These are phyloP conservation scores for Polyporus arcularius DNA, from an alignment of 768 basidiomycete genomes.

Conservation along the genomic window DNA sequence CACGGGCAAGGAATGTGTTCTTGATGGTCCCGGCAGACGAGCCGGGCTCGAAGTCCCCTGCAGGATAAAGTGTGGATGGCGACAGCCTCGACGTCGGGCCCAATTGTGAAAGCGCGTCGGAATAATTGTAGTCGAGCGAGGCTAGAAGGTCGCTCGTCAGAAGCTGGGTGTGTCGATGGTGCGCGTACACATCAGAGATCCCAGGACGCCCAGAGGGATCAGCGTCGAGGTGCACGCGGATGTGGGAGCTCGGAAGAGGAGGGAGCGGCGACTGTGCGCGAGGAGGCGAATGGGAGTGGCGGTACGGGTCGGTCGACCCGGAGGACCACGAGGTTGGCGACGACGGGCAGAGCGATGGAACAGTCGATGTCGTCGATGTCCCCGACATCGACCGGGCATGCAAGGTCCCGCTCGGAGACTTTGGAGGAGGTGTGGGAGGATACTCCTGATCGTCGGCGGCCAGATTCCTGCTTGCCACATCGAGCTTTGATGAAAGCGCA, in stretches of 20 bases:
- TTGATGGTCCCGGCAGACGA: constrained; percentile 49
- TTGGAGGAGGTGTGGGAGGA: constrained; percentile 15
- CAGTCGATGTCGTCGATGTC: constrained; percentile 8
- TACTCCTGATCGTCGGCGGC: not conserved
- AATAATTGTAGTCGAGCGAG: constrained; percentile 28
- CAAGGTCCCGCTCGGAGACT: constrained; percentile 4
- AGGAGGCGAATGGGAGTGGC: constrained; percentile 6
- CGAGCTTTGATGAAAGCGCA: constrained; percentile 1
- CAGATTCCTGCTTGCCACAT: not conserved
- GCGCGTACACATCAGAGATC: constrained; percentile 7
- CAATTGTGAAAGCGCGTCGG: constrained; percentile 23
- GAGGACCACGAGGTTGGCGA: constrained; percentile 13
- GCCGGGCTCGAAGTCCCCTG: constrained; percentile 41
- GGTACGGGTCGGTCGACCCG: constrained; percentile 7
- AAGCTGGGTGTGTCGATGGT: constrained; percentile 18
- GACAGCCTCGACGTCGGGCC: constrained; percentile 12
- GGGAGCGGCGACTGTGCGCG: not conserved
- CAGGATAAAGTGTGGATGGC: constrained; percentile 10
- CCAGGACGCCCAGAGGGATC: constrained; percentile 1
- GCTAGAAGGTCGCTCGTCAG: constrained; percentile 20
- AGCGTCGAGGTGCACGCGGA: constrained; percentile 10
- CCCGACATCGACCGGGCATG: constrained; percentile 13
- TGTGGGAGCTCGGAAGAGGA: not conserved
- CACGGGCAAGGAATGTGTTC: constrained; percentile 17
- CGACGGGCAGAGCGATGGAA: constrained; percentile 14